These are phyloP conservation scores for Tetrastigma voinierianum DNA, from an alignment of 164 flowering plant genomes.

Conservation along the genomic window DNA sequence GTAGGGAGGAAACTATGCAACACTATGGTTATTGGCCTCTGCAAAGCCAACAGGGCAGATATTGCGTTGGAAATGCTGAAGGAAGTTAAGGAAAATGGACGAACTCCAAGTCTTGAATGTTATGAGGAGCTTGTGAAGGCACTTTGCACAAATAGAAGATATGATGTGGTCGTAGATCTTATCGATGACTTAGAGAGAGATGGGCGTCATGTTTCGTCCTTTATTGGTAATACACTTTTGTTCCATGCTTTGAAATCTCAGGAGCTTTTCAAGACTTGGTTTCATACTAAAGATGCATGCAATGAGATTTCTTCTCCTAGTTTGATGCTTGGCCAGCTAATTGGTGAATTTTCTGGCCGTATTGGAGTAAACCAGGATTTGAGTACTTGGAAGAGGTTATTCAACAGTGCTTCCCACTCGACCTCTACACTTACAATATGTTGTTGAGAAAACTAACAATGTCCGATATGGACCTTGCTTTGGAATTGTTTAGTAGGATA, in stretches of 20 bases:
- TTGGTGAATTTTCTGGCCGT: no score
- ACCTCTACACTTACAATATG: no score
- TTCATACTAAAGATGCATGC: constrained; percentile 16
- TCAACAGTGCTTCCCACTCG: no score
- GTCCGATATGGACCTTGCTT: constrained; percentile 40
- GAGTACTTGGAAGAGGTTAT: no score
- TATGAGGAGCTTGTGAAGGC: constrained; percentile 59
- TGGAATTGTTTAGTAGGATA: constrained; percentile 36
- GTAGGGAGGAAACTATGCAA: constrained; percentile 37
- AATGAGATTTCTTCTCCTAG: no score
- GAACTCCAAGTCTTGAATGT: constrained; percentile 50
- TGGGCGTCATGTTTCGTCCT: constrained; percentile 57
- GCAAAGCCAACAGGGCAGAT: constrained; percentile 39
- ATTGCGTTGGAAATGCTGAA: constrained; percentile 35
- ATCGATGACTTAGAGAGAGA: constrained; percentile 42
- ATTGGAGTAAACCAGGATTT: no score
- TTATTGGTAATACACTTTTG: constrained; percentile 67
- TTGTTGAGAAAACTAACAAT: constrained; percentile 46
- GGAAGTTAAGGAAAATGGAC: constrained; percentile 35
- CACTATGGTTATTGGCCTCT: constrained; percentile 59
- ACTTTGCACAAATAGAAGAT: no score
- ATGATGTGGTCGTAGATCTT: constrained; percentile 36
- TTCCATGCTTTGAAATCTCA: constrained; percentile 35
- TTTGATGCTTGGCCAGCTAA: no score
- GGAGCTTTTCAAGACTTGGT: constrained; percentile 52